phyloP scores from a whole-genome alignment of 768 basidiomycete species.

The Hemileccinum rubropunctum region DNA sequence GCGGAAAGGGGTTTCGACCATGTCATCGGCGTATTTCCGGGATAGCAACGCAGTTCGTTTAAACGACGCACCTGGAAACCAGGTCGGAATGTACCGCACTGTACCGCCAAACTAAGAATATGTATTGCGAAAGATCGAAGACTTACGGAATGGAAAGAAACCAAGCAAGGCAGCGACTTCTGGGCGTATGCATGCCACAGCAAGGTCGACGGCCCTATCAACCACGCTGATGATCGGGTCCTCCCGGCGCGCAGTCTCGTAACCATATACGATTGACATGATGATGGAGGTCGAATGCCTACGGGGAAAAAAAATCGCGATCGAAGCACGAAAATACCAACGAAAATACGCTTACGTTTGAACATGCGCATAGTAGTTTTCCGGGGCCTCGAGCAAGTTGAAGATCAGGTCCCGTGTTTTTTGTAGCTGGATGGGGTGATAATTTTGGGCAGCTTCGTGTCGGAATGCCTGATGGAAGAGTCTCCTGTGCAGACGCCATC shows the following conservation, averaged over 20 bases:
- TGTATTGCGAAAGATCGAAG: not conserved
- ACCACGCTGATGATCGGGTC: constrained; percentile 28
- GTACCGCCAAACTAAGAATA: not conserved
- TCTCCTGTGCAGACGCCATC: constrained; percentile 30
- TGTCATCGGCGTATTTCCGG: constrained; percentile 17
- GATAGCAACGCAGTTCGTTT: constrained; percentile 28
- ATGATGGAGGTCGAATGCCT: constrained; percentile 28
- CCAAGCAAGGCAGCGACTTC: constrained; percentile 36
- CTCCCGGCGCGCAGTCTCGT: constrained; percentile 22
- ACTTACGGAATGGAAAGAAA: constrained; percentile 35
- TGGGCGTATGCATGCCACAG: constrained; percentile 19
- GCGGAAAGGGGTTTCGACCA: constrained; percentile 31
- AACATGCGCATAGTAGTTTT: constrained; percentile 17
- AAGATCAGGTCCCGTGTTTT: constrained; percentile 25
- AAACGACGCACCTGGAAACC: constrained; percentile 40
- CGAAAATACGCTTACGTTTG: constrained; percentile 20
- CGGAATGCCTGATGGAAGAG: constrained; percentile 30
- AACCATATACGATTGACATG: constrained; percentile 32
- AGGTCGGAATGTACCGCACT: constrained; percentile 38
- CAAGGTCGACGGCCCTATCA: constrained; percentile 23
- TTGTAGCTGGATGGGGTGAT: constrained; percentile 23
- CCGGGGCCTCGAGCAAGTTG: constrained; percentile 23
- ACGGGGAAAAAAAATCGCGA: not conserved
- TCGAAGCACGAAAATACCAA: not conserved
- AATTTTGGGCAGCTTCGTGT: constrained; percentile 14